Evolutionary conservation across 768 basidiomycete genomes (phyloP), one percentile per base, ranked within the genome.

Genomic region (Pulveroboletus sp.): DNA sequence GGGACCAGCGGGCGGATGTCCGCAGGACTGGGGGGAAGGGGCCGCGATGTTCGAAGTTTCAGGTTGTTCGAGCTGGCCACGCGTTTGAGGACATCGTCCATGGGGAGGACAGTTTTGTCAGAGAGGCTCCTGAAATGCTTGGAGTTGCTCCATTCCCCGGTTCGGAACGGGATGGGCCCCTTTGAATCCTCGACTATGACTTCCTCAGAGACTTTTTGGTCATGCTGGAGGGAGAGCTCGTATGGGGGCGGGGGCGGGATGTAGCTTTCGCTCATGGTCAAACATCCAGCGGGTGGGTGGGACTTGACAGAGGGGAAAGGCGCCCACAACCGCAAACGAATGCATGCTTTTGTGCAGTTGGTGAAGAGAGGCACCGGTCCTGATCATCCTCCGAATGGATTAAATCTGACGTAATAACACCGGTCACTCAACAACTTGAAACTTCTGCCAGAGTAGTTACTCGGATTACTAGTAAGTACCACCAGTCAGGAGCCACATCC

Each of bases 161-260:
- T 47, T n/a, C 27, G 47, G 22, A 57, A 45, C 19, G 54, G 54
- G 26, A 42, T 12, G 11, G 23, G 41, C 4, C 19, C 23, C 17
- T 60, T 61, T 19, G 55, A 43, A 12, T 29, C 40, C 30, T 58
- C 61, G 2, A 44, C 22, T 27, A 26, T 8, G 4, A 1, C 19
- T 19, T 53, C 40, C 41, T 67, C 65, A 2, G 72, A 60, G 35
- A 76, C 67, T 65, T 83, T 85, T 41, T 69, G 75, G 61, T 85
- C 80, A 40, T 76, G 79, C 35, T 68, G 60, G 19, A 71, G 59
- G 10, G 71, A 68, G 46, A 61, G 51, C 43, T 75, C 67, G 61
- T 77, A 77, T 1, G 75, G 64, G 1, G 75, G 75, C 1, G 75
- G 76, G 3, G 67, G 68, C 2, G 68, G 71, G 4, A 60, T 43